A percentile compares a stretch with the other conserved stretches of the same genome.
These are phyloP conservation scores for Penicillium oxalicum DNA, from an alignment of 2,329 filamentous ascomycete species.

Conservation along the genomic window DNA sequence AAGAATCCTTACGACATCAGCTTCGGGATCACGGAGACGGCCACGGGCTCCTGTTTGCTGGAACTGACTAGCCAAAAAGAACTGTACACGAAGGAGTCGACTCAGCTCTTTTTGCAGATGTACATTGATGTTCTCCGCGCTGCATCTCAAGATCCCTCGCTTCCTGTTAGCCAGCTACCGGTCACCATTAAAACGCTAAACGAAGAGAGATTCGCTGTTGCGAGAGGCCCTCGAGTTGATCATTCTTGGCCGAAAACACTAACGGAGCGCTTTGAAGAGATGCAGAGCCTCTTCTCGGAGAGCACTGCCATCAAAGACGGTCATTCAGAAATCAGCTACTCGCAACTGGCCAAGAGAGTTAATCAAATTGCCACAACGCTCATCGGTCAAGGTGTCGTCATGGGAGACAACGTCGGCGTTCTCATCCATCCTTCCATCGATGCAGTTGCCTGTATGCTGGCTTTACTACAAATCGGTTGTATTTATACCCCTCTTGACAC, in stretches of 20 bases:
- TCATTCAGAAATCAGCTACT: slow-evolving; percentile 5
- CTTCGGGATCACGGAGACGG: neutral
- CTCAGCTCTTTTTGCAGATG: too few species aligned
- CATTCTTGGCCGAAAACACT: too few species aligned
- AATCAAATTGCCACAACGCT: slow-evolving; percentile 5
- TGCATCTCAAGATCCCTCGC: too few species aligned
- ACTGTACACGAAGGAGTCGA: neutral
- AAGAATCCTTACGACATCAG: slow-evolving; percentile 79
- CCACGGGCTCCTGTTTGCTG: neutral
- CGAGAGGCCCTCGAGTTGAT: too few species aligned
- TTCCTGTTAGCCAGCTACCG: too few species aligned
- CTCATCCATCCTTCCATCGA: slow-evolving; percentile 7
- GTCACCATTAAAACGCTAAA: too few species aligned
- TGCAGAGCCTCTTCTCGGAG: too few species aligned
- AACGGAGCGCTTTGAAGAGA: too few species aligned
- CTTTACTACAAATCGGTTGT: slow-evolving; percentile 7
- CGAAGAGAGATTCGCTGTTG: too few species aligned
- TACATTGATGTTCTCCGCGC: too few species aligned
- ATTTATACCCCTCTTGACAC: slow-evolving; percentile 8
- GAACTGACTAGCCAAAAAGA: neutral
- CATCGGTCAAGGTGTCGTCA: neutral
- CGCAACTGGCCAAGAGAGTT: slow-evolving; percentile 1
- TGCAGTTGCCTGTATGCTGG: slow-evolving; percentile 6
- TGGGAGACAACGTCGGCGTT: slow-evolving; percentile 1
- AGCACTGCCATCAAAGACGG: slow-evolving; percentile 4